Evolutionary conservation across 192 early-diverging fungal genomes (phyloP).

Genomic region (Rhizophlyctis rosea): DNA sequence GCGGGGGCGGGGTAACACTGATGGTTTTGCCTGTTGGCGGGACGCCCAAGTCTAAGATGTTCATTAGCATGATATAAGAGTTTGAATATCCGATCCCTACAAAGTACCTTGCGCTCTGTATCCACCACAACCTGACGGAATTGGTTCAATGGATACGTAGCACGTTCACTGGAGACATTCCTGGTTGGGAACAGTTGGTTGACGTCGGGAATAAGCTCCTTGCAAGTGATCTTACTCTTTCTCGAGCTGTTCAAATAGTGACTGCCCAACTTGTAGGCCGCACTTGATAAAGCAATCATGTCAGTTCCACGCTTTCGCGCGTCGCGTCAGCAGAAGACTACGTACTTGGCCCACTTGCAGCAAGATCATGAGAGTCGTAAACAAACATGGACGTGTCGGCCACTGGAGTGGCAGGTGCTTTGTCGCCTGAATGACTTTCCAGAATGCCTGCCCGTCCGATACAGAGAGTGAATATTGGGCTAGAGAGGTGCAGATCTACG

Average conservation of each 20-base stretch:
- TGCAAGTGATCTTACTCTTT: conserved; percentile 20
- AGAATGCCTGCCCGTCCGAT: too few species aligned
- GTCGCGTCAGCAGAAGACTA: background rate
- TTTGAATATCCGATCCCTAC: background rate
- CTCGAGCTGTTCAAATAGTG: conserved; percentile 23
- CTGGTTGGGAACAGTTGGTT: background rate
- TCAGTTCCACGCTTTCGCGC: background rate
- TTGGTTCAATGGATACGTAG: conserved; percentile 4
- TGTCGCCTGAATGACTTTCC: too few species aligned
- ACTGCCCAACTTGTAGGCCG: conserved; percentile 47
- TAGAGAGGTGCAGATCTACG: too few species aligned
- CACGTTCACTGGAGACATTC: background rate
- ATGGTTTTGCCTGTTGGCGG: conserved; percentile 5
- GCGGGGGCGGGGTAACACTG: background rate
- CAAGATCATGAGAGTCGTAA: conserved; percentile 32
- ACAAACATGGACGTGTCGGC: too few species aligned
- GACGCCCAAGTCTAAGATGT: conserved; percentile 13
- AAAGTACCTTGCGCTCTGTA: conserved; percentile 42
- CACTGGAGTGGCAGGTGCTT: too few species aligned
- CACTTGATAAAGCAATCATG: conserved; percentile 21
- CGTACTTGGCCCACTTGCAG: conserved; percentile 44
- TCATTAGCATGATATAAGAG: background rate
- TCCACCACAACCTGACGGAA: conserved; percentile 35
- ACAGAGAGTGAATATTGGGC: too few species aligned
- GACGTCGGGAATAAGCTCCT: background rate